These are phyloP conservation scores for Aethionema arabicum DNA, from an alignment of 345 rosid genomes.

Conservation along the genomic window DNA sequence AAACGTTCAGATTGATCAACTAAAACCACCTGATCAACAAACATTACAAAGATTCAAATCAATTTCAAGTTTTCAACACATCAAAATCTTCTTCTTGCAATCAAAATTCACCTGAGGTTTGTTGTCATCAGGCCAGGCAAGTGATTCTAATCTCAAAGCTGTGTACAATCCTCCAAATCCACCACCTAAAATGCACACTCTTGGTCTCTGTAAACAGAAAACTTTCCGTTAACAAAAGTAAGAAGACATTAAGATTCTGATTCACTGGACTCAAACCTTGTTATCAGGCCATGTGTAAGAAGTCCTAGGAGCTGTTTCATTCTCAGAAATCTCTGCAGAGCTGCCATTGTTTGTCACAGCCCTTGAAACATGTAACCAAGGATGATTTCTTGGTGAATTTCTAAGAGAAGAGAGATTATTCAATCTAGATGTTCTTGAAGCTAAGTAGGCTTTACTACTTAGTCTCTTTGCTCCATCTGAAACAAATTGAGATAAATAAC, in stretches of 20 bases:
- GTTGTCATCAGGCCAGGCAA: slow-evolving; percentile 80
- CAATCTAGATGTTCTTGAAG: slow-evolving; percentile 29
- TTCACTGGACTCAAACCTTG: slow-evolving; percentile 23
- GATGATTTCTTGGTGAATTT: slow-evolving; percentile 11
- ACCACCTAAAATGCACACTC: slow-evolving; percentile 38
- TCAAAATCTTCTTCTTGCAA: background rate
- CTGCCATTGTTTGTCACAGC: slow-evolving; percentile 28
- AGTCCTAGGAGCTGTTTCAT: slow-evolving; percentile 31
- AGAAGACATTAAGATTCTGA: background rate
- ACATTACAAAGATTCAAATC: background rate
- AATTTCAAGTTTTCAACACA: slow-evolving; percentile 1
- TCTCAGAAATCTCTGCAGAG: slow-evolving; percentile 28
- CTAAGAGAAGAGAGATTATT: slow-evolving; percentile 13
- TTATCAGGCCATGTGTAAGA: slow-evolving; percentile 43
- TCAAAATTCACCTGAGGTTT: slow-evolving; percentile 38
- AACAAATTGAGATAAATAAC: slow-evolving; percentile 9
- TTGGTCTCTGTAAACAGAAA: slow-evolving; percentile 32
- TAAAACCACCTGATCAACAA: slow-evolving; percentile 65
- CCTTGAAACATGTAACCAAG: slow-evolving; percentile 18
- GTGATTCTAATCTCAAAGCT: slow-evolving; percentile 89
- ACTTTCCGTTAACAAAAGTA: background rate
- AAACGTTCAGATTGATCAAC: slow-evolving; percentile 91
- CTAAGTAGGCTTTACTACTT: slow-evolving; percentile 23
- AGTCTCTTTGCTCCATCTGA: slow-evolving; percentile 35
- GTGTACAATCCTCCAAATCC: slow-evolving; percentile 89